Conservation (phyloP, 2,329 filamentous ascomycete genomes). For the Diatrype stigma region DNA sequence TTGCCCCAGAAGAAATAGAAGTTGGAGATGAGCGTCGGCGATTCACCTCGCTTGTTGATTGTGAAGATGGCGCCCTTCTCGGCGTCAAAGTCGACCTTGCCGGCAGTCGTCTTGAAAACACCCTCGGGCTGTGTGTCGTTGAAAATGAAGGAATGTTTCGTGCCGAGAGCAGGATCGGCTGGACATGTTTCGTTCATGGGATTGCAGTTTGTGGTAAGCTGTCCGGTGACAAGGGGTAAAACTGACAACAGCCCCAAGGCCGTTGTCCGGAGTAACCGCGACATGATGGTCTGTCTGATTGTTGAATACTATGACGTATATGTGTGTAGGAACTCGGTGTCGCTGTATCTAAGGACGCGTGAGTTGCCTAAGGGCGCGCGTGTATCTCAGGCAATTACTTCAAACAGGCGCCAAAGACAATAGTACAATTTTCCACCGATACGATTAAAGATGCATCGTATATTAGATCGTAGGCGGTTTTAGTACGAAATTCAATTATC, state of each 20-base stretch:
- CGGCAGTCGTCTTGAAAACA: conserved; percentile 67
- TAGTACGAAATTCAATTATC: too few species aligned
- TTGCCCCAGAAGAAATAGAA: conserved; percentile 87
- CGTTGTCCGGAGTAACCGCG: conserved; percentile 17
- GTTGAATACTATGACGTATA: neutral
- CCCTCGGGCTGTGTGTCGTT: conserved; percentile 55
- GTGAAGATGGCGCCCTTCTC: conserved; percentile 67
- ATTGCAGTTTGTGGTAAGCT: conserved; percentile 75
- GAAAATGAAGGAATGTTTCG: conserved; percentile 59
- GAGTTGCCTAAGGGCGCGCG: neutral
- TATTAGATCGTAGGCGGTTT: too few species aligned
- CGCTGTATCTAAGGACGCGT: neutral
- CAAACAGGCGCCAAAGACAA: too few species aligned
- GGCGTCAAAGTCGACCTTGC: conserved; percentile 56
- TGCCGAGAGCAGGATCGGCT: conserved; percentile 65
- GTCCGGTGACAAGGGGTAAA: conserved; percentile 54
- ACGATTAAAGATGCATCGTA: too few species aligned
- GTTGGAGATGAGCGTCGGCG: conserved; percentile 72
- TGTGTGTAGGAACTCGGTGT: neutral
- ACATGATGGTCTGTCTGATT: conserved; percentile 8
- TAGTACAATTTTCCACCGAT: too few species aligned
- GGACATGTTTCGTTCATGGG: conserved; percentile 70
- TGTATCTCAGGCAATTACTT: too few species aligned
- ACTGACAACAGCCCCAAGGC: conserved; percentile 37
- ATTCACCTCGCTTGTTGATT: conserved; percentile 65